A percentile compares a stretch with the other conserved stretches of the same genome.
phyloP scores from a whole-genome alignment of 148 eudicot genomes.

The Chenopodium berlandieri region DNA sequence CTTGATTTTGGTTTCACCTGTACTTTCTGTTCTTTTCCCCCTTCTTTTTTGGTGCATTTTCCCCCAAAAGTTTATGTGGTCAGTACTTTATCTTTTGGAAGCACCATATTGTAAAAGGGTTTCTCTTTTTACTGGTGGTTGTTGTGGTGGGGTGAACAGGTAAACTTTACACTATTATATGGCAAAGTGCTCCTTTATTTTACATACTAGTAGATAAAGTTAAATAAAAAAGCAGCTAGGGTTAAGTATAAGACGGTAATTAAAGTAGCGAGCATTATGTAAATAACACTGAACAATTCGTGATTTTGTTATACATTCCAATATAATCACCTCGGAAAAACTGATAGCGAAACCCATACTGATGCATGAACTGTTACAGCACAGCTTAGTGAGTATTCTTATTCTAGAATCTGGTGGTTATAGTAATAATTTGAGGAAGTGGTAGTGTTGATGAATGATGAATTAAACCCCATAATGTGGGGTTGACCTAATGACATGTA shows the following conservation, averaged over 20 bases:
- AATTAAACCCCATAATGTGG: neutral
- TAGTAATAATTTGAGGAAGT: conserved; percentile 19
- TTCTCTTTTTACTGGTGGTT: neutral
- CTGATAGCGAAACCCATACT: too few species aligned
- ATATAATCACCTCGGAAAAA: too few species aligned
- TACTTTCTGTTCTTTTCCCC: neutral
- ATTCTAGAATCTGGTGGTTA: conserved; percentile 17
- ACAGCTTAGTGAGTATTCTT: neutral
- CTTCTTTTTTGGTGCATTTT: neutral
- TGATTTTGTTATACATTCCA: too few species aligned
- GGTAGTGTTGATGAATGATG: conserved; percentile 3
- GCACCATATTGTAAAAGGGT: neutral
- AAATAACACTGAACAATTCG: too few species aligned
- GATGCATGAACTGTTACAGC: too few species aligned
- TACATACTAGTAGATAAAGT: too few species aligned
- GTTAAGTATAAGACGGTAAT: too few species aligned
- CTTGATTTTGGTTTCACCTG: neutral
- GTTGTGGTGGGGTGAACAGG: neutral
- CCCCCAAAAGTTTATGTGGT: neutral
- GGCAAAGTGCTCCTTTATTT: neutral
- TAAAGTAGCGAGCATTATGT: too few species aligned
- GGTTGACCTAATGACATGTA: neutral
- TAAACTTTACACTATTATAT: neutral
- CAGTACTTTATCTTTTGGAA: neutral
- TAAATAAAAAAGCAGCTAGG: too few species aligned